Evolutionary conservation across 2,329 filamentous ascomycete genomes (phyloP).

Genomic region (Colletotrichum liriopes): DNA sequence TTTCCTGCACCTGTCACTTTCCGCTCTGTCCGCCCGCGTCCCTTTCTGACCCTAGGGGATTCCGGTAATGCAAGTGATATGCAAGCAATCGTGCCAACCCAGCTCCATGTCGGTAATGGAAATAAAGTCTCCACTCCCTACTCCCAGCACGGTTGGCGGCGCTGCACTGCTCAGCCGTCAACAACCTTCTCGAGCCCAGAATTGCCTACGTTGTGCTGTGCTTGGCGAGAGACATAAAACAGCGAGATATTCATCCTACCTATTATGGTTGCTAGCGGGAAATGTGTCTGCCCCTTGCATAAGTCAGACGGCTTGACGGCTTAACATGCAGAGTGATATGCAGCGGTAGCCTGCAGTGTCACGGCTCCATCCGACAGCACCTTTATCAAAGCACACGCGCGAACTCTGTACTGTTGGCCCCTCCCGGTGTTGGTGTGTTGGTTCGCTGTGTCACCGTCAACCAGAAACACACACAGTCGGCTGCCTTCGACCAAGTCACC

Average conservation of each 20-base stretch:
- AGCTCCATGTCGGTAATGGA: background rate
- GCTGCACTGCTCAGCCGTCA: background rate
- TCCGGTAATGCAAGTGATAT: constrained; percentile 27
- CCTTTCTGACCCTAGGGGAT: background rate
- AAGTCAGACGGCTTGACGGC: constrained; percentile 15
- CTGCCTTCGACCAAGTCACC: constrained; percentile 2
- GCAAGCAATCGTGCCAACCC: constrained; percentile 24
- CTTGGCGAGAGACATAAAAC: background rate
- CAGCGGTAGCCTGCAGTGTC: constrained; percentile 15
- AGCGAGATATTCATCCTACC: constrained; percentile 1
- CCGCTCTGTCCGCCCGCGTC: background rate
- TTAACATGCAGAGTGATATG: constrained; percentile 26
- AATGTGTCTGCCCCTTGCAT: constrained; percentile 36
- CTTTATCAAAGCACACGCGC: background rate
- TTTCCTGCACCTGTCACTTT: background rate
- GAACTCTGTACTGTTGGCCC: background rate
- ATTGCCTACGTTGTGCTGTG: background rate
- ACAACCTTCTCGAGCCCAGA: background rate
- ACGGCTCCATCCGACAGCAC: constrained; percentile 19
- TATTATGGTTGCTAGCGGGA: background rate
- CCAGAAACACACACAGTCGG: background rate
- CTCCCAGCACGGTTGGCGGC: background rate
- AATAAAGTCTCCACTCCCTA: background rate
- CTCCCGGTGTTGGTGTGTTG: background rate
- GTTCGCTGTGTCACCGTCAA: constrained; percentile 1